Percentiles rank a stretch among this genome's conserved stretches.
Conservation (phyloP, 805 yeast genomes). For the Candida pseudoglaebosa region DNA sequence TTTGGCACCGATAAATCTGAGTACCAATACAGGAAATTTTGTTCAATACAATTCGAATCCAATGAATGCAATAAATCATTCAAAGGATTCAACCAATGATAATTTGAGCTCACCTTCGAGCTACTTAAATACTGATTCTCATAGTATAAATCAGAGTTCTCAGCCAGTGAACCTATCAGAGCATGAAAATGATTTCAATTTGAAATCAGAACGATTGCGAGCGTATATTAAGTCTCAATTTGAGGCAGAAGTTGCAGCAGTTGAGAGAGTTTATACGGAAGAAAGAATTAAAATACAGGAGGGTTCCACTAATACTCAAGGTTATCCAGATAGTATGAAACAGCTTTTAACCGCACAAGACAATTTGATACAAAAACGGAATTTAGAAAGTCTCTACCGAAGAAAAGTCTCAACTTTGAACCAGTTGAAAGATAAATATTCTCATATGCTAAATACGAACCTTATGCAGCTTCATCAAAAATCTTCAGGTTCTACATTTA, state of each 20-base stretch:
- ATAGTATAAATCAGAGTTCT: neutral
- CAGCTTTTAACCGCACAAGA: neutral
- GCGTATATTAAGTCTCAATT: neutral
- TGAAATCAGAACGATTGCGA: neutral
- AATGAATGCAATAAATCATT: too few species aligned
- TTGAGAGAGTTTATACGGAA: constrained; percentile 1
- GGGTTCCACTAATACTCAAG: neutral
- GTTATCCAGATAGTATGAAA: neutral
- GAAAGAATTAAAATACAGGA: neutral
- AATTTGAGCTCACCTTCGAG: too few species aligned
- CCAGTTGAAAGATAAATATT: neutral
- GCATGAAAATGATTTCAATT: neutral
- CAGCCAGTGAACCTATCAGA: neutral
- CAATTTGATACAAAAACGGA: neutral
- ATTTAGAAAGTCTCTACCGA: neutral
- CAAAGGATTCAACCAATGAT: neutral
- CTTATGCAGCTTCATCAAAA: too few species aligned
- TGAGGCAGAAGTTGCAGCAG: constrained; percentile 3
- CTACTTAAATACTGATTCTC: neutral
- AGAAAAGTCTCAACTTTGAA: neutral
- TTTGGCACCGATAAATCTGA: too few species aligned
- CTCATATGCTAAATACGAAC: neutral
- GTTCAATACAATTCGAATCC: too few species aligned
- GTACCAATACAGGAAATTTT: too few species aligned
- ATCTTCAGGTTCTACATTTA: too few species aligned